These are phyloP conservation scores for Rhodotorula toruloides DNA, from an alignment of 768 basidiomycete genomes.

Conservation along the genomic window DNA sequence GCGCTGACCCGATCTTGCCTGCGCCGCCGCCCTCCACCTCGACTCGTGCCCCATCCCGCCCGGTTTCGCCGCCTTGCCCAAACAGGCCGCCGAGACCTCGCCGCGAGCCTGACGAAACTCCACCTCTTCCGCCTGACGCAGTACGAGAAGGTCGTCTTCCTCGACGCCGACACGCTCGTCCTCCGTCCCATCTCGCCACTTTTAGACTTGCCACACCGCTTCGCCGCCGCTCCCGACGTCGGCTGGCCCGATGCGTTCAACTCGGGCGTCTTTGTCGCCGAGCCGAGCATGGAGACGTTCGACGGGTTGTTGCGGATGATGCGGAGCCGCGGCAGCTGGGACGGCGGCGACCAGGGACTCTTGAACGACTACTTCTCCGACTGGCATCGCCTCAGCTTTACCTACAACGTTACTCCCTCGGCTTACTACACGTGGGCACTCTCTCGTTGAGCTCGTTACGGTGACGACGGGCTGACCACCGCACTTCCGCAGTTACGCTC, in stretches of 20 bases:
- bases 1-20: background rate
- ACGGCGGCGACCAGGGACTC: conserved; percentile 97
- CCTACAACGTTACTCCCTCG: conserved; percentile 95
- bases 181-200: conserved; percentile 83
- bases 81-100: conserved; percentile 86
- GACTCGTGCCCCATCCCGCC: background rate
- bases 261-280: conserved; percentile 85
- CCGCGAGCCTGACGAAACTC: conserved; percentile 89
- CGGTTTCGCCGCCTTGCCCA: conserved; percentile 17
- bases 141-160: conserved; percentile 78
- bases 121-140: conserved; percentile 89
- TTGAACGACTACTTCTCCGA: conserved; percentile 70
- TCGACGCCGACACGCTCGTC: conserved; percentile 87
- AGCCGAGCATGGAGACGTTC: conserved; percentile 78
- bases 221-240: conserved; percentile 91
- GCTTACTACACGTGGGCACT: conserved; percentile 84
- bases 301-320: conserved; percentile 64
- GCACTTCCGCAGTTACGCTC: conserved; percentile 66
- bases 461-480: background rate
- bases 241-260: conserved; percentile 99
- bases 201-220: conserved; percentile 67
- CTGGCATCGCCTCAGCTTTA: conserved; percentile 94
- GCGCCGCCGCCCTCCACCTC: background rate
- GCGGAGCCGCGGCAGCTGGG: conserved; percentile 79
- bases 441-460: background rate